A percentile compares a stretch with the other conserved stretches of the same genome.
phyloP scores from a whole-genome alignment of 78 protist genomes.

The Emiliania huxleyi region DNA sequence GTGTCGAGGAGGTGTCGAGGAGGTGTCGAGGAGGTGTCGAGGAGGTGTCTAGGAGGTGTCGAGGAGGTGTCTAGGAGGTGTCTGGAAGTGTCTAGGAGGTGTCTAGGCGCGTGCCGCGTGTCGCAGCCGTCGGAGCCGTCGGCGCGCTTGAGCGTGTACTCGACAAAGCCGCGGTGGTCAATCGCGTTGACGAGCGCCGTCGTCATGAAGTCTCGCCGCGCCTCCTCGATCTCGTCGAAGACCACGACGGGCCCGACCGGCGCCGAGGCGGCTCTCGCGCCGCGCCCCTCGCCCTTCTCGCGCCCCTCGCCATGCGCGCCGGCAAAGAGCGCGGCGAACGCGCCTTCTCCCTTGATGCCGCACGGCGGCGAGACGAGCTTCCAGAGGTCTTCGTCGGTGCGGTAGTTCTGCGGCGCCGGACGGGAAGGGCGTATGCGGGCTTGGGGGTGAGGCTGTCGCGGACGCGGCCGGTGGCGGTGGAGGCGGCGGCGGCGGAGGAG shows the following conservation, averaged over 20 bases:
- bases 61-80: too few species aligned
- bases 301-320: not conserved
- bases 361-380: not conserved
- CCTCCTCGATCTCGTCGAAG: conserved; percentile 24
- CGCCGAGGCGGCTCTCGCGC: not conserved
- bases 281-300: too few species aligned
- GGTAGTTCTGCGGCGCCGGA: conserved; percentile 17
- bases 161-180: not conserved
- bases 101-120: too few species aligned
- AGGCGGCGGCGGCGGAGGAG: too few species aligned
- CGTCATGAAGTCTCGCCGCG: not conserved
- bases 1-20: too few species aligned
- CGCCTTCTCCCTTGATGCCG: conserved; percentile 10
- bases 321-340: not conserved
- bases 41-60: too few species aligned
- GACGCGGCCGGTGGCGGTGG: too few species aligned
- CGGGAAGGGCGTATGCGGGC: too few species aligned
- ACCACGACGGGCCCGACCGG: not conserved
- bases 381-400: conserved; percentile 12
- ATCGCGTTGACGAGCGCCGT: not conserved
- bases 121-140: not conserved
- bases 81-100: too few species aligned
- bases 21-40: too few species aligned
- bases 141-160: not conserved
- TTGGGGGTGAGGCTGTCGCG: too few species aligned